Evolutionary conservation across 2,329 filamentous ascomycete genomes (phyloP), one percentile per base, ranked within the genome.

Genomic region (Septoria linicola): DNA sequence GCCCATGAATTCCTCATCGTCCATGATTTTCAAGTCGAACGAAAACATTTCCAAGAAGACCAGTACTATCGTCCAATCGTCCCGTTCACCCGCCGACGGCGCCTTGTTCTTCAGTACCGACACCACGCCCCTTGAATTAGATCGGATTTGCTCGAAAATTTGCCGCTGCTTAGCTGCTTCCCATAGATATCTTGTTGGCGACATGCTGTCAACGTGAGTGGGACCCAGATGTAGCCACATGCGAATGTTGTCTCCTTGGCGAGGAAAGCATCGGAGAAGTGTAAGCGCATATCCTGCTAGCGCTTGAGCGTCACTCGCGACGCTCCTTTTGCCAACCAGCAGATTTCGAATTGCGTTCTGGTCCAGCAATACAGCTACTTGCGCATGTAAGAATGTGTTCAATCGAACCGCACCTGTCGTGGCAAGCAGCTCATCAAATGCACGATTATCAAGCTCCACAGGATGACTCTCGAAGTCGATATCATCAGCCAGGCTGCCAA

Each of bases 41-140:
- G 87, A 89, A 67, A 96, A 99, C 0, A 99, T 79, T 63, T 99
- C 93, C 4, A 99, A 78, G 65, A 99, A 97, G 0, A 99, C 79
- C 0, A 97, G 76, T 35, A 96, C 82, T 1, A 93, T 84, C 14
- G 87, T 84, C 93, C 93, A 99, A 66, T 97, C 89, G 59, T 84
- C 80, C 41, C 73, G 78, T 46, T 43, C 62, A 23, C 40, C 63
- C 19, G 46, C 17, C 7, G 55, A 46, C 13, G 61, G 56, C 5
- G 44, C 48, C 3, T 58, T 55, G 66, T 34, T 73, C 65, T 64
- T 77, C 30, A 85, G 68, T n/a, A 85, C 68, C 2, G 74, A 70
- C 11, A 87, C 72, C 8, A 83, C 81, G 47, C 76, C 75, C 16
- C 76, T 75, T 0, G 83, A 79, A 59, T 85, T 81, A 11, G 70